These are phyloP conservation scores for Microcera coccophila DNA, from an alignment of 2,329 filamentous ascomycete genomes.

Conservation along the genomic window DNA sequence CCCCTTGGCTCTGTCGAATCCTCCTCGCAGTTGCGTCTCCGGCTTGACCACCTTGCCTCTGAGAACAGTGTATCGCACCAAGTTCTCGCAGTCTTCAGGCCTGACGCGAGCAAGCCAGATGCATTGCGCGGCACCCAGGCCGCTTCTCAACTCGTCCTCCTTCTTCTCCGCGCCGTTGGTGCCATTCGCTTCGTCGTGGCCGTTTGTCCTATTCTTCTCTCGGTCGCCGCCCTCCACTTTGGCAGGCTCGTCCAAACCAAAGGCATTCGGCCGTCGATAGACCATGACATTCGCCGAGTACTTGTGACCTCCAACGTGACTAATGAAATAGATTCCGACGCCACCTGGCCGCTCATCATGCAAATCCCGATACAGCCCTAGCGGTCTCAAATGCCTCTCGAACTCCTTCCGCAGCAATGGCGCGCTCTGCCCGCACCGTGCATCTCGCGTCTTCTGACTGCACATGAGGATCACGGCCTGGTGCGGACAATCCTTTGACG, in stretches of 20 bases:
- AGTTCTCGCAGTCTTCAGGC: constrained; percentile 89
- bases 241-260: constrained; percentile 47
- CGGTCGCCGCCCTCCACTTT: constrained; percentile 19
- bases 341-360: constrained; percentile 87
- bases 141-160: constrained; percentile 23
- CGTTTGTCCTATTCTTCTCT: background rate
- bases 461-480: constrained; percentile 86
- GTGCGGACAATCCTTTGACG: constrained; percentile 64
- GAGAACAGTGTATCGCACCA: constrained; percentile 82
- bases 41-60: constrained; percentile 95
- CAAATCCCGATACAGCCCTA: constrained; percentile 81
- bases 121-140: constrained; percentile 71
- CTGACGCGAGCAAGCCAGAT: constrained; percentile 85
- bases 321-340: constrained; percentile 94
- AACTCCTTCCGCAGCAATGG: constrained; percentile 85
- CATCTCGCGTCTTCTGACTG: constrained; percentile 90
- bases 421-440: constrained; percentile 88
- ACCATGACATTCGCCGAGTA: constrained; percentile 93
- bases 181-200: constrained; percentile 4
- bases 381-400: constrained; percentile 78
- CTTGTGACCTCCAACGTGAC: constrained; percentile 94
- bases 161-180: constrained; percentile 17
- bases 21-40: constrained; percentile 76
- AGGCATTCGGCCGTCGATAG: constrained; percentile 65
- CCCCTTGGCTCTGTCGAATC: constrained; percentile 79